phyloP scores from a whole-genome alignment of 768 basidiomycete genomes.

The Lepiota brunneoincarnata region DNA sequence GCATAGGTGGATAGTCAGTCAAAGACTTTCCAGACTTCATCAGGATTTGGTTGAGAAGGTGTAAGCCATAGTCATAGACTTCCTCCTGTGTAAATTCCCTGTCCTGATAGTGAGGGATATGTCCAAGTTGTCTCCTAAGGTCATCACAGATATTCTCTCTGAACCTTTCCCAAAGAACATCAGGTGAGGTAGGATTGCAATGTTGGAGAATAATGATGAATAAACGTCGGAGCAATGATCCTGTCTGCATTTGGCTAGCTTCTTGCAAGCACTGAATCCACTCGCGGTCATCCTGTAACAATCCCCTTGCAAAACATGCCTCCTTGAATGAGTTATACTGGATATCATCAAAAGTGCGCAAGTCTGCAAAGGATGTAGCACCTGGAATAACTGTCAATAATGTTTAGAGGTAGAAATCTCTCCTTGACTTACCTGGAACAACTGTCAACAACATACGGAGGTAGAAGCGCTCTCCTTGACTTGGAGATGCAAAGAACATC shows the following conservation, averaged over 20 bases:
- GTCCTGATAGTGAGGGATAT: slow-evolving; percentile 13
- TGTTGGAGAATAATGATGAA: slow-evolving; percentile 37
- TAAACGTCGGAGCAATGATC: slow-evolving; percentile 28
- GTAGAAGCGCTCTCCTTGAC: slow-evolving; percentile 37
- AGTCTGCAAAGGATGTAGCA: slow-evolving; percentile 23
- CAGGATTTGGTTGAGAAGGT: slow-evolving; percentile 26
- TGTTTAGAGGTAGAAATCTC: no score
- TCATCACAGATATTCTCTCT: no score
- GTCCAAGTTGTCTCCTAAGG: background rate
- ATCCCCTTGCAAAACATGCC: slow-evolving; percentile 38
- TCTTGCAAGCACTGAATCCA: slow-evolving; percentile 39
- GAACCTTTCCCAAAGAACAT: slow-evolving; percentile 36
- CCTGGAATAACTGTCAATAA: slow-evolving; percentile 39
- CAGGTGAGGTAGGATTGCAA: slow-evolving; percentile 27
- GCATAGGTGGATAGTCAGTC: slow-evolving; percentile 29
- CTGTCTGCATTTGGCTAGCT: slow-evolving; percentile 36
- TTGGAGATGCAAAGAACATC: slow-evolving; percentile 37
- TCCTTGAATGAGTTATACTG: slow-evolving; percentile 29
- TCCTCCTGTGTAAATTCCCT: slow-evolving; percentile 19
- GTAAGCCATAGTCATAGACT: no score
- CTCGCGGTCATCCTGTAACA: slow-evolving; percentile 48
- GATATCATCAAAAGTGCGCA: slow-evolving; percentile 17
- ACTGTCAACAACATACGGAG: no score
- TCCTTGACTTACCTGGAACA: no score
- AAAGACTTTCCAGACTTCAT: slow-evolving; percentile 22